These are phyloP conservation scores for Aspergillus chevalieri DNA, from an alignment of 2,329 filamentous ascomycete species.

Conservation along the genomic window DNA sequence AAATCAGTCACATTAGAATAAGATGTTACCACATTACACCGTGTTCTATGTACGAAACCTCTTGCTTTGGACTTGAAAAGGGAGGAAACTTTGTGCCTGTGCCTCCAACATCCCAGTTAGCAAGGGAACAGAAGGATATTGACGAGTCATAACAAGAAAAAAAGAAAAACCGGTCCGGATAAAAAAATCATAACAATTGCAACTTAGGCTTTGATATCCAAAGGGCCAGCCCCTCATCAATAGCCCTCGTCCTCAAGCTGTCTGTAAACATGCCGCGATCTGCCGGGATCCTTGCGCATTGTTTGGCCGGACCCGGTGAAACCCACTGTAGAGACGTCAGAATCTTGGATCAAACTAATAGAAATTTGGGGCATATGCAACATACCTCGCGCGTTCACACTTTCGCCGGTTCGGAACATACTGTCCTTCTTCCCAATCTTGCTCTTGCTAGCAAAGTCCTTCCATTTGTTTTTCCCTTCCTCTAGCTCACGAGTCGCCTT, in stretches of 20 bases:
- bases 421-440: slow-evolving; percentile 77
- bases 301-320: slow-evolving; percentile 92
- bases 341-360: slow-evolving; percentile 1
- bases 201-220: background rate
- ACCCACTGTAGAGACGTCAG: slow-evolving; percentile 59
- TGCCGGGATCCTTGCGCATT: slow-evolving; percentile 86
- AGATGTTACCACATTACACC: background rate
- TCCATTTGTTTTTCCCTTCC: slow-evolving; percentile 87
- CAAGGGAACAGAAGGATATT: slow-evolving; percentile 9
- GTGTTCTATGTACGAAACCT: slow-evolving; percentile 1
- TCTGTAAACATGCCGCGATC: slow-evolving; percentile 80
- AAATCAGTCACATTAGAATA: background rate
- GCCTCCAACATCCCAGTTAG: slow-evolving; percentile 13
- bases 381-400: slow-evolving; percentile 76
- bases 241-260: slow-evolving; percentile 63
- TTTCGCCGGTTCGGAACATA: slow-evolving; percentile 92
- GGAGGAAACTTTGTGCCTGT: slow-evolving; percentile 7
- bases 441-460: slow-evolving; percentile 77
- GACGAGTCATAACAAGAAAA: slow-evolving; percentile 5
- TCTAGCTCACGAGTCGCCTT: slow-evolving; percentile 92
- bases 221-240: slow-evolving; percentile 10
- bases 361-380: slow-evolving; percentile 4
- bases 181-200: background rate
- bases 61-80: background rate
- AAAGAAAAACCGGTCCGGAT: slow-evolving; percentile 1